These are phyloP conservation scores for Chrysosporium keratinophilum DNA, from an alignment of 2,329 filamentous ascomycete species.

Conservation along the genomic window DNA sequence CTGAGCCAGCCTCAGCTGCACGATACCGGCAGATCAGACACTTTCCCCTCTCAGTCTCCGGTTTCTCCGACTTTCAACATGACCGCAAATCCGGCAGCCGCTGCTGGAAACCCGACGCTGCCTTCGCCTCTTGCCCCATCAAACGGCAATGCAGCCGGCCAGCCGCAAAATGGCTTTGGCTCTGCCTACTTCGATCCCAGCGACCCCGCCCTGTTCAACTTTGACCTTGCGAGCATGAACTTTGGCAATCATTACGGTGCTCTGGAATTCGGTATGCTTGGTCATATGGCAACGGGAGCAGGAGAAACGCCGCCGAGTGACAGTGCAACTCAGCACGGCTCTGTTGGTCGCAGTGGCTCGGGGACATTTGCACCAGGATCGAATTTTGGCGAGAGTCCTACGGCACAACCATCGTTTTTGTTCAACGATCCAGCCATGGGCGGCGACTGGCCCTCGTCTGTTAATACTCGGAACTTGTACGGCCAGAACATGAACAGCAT, in stretches of 20 bases:
- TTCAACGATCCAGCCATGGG: conserved; percentile 36
- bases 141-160: conserved; percentile 33
- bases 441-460: conserved; percentile 33
- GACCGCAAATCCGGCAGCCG: conserved; percentile 28
- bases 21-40: conserved; percentile 29
- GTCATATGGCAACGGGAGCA: conserved; percentile 87
- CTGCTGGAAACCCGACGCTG: conserved; percentile 27
- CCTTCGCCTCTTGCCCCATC: conserved; percentile 40
- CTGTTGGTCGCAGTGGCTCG: conserved; percentile 36
- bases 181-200: conserved; percentile 68
- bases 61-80: conserved; percentile 61
- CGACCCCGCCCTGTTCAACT: conserved; percentile 88
- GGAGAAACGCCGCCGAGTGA: conserved; percentile 69
- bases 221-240: conserved; percentile 85
- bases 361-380: conserved; percentile 30
- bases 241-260: conserved; percentile 96
- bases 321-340: conserved; percentile 38
- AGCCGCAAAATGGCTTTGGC: conserved; percentile 38
- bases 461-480: conserved; percentile 24
- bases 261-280: conserved; percentile 89
- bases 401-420: conserved; percentile 36
- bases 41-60: conserved; percentile 60
- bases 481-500: conserved; percentile 35
- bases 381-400: conserved; percentile 38
- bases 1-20: conserved; percentile 18